These are phyloP conservation scores for Austroboletus novae-zelandiae DNA, from an alignment of 1,284 basidiomycete genomes.

Conservation along the genomic window DNA sequence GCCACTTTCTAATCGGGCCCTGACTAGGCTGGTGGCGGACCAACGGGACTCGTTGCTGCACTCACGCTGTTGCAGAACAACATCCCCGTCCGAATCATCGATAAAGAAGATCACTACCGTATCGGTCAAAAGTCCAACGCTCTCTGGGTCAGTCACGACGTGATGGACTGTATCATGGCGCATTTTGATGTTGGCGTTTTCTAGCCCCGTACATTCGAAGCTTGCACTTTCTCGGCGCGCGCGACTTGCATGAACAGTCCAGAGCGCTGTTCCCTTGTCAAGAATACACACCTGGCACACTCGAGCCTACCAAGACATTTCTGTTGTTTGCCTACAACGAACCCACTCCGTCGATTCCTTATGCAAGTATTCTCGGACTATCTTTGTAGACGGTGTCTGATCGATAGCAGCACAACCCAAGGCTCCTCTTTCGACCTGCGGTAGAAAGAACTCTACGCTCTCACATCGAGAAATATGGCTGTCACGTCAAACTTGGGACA, in stretches of 20 bases:
- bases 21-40: constrained; percentile 46
- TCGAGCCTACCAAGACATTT: constrained; percentile 18
- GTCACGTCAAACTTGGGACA: constrained; percentile 32
- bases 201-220: constrained; percentile 34
- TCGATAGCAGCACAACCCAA: constrained; percentile 8
- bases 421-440: constrained; percentile 32
- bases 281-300: constrained; percentile 20
- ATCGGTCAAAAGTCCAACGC: constrained; percentile 30
- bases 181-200: neutral
- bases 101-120: constrained; percentile 26
- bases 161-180: neutral
- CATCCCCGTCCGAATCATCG: constrained; percentile 39
- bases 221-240: constrained; percentile 28
- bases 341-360: constrained; percentile 28
- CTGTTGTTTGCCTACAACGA: constrained; percentile 6
- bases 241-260: constrained; percentile 16
- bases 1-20: too few relatives aligned
- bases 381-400: neutral
- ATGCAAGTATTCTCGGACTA: neutral
- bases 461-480: constrained; percentile 28
- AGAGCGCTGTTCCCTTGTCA: neutral
- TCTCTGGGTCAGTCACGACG: constrained; percentile 21
- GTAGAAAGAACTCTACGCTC: constrained; percentile 33
- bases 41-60: constrained; percentile 48
- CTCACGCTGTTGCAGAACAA: constrained; percentile 42